Evolutionary conservation across 495 filamentous ascomycete genomes (phyloP).

Genomic region (Neohortaea acidophila): DNA sequence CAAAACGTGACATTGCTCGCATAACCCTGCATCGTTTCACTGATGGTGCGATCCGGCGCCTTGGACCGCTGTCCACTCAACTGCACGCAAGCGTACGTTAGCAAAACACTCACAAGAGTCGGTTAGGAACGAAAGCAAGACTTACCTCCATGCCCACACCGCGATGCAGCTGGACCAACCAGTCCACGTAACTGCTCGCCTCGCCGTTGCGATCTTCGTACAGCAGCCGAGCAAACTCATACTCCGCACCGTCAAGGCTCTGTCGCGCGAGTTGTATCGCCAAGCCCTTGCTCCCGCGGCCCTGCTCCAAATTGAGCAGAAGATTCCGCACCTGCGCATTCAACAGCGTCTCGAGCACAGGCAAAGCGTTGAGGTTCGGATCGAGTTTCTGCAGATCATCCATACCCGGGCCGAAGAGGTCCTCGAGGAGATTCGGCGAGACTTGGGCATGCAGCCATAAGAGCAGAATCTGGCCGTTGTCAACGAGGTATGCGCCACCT

Average conservation of each 20-base stretch:
- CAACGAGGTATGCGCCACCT: constrained; percentile 92
- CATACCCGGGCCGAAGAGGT: constrained; percentile 73
- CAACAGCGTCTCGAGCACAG: constrained; percentile 77
- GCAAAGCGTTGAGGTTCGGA: constrained; percentile 52
- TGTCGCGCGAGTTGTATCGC: constrained; percentile 85
- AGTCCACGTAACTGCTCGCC: constrained; percentile 94
- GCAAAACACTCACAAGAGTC: neutral
- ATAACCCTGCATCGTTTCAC: constrained; percentile 8
- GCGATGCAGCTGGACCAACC: constrained; percentile 89
- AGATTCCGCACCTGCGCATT: constrained; percentile 92
- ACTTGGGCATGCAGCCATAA: constrained; percentile 76
- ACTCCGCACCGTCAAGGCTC: constrained; percentile 87
- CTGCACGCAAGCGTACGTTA: constrained; percentile 2
- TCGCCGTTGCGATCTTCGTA: constrained; percentile 96
- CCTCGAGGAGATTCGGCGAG: constrained; percentile 66
- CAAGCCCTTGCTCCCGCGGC: constrained; percentile 73
- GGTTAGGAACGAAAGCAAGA: neutral
- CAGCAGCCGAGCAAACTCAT: constrained; percentile 81
- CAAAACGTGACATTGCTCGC: constrained; percentile 9
- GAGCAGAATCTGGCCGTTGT: constrained; percentile 82
- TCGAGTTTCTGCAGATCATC: constrained; percentile 60
- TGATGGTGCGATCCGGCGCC: constrained; percentile 5
- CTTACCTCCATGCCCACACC: constrained; percentile 15
- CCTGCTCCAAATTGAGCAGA: constrained; percentile 64
- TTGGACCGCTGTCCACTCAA: constrained; percentile 15